Conservation (phyloP, 2,329 filamentous ascomycete genomes). For the Gnomoniopsis smithogilvyi region DNA sequence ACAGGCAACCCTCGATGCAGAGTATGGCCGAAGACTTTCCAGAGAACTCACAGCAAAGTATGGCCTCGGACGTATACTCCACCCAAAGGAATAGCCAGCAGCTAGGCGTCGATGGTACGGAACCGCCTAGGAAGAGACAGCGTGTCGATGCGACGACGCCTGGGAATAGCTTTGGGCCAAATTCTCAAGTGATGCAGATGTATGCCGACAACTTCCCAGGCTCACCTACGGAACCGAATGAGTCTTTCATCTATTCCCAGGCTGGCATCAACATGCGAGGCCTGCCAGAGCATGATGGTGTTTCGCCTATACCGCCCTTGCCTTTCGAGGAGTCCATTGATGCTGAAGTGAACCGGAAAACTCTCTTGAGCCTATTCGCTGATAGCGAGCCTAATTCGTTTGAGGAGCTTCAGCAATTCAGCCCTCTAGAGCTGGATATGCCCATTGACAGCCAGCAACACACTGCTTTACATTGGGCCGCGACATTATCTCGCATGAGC, state of each 20-base stretch:
- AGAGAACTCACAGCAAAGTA: constrained; percentile 79
- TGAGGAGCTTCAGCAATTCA: constrained; percentile 72
- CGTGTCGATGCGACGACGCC: constrained; percentile 54
- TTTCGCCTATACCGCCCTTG: constrained; percentile 62
- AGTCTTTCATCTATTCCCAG: constrained; percentile 70
- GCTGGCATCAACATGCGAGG: constrained; percentile 40
- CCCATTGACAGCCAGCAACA: constrained; percentile 87
- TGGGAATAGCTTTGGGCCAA: constrained; percentile 52
- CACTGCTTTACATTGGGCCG: constrained; percentile 94
- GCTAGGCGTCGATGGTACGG: constrained; percentile 54
- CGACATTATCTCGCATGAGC: constrained; percentile 82
- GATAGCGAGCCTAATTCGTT: constrained; percentile 68
- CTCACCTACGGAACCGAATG: constrained; percentile 77
- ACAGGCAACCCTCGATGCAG: constrained; percentile 68
- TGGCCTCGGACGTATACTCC: constrained; percentile 69
- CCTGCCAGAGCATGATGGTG: constrained; percentile 46
- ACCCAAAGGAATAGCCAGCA: constrained; percentile 46
- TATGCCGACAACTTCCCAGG: constrained; percentile 54
- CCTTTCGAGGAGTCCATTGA: constrained; percentile 59
- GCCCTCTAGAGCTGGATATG: constrained; percentile 80
- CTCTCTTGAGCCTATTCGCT: constrained; percentile 78
- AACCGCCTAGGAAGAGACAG: constrained; percentile 81
- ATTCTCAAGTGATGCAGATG: constrained; percentile 44
- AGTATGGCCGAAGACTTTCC: constrained; percentile 62
- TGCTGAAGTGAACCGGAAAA: constrained; percentile 74